Base-by-base conservation (phyloP, 306 rosid genomes). In the Malus orientalis region DNA sequence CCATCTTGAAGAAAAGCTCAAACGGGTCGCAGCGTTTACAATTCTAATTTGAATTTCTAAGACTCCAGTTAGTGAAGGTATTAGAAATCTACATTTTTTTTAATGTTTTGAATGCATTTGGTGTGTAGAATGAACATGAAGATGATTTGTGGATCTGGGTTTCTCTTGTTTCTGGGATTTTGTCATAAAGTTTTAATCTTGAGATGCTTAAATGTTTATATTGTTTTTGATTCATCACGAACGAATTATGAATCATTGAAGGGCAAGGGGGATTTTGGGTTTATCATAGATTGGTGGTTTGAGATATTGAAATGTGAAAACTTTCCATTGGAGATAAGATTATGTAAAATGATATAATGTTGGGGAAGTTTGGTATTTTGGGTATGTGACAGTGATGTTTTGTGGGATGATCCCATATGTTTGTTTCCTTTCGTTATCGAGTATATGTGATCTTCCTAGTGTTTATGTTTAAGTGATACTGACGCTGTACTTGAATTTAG, bases 381-480 rank as follows among this genome's bases (percentile, higher is more conserved):
- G 45, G 55, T 36, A 7, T 55, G 30, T 42, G 75, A 55, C 19
- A 29, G 8, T 67, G 27, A 76, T 23, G 18, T 6, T 10, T 67
- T 53, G 25, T 57, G 62, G 5, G 62, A n/a, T 51, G 75, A 76
- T 42, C 61, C 27, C 23, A 23, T 66, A 14, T 66, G 65, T 61
- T 47, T 49, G 33, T 42, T 12, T 51, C 25, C 4, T 30, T 70
- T 69, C 40, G 29, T 4, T 70, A 11, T 57, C 9, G 29, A 72
- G 55, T 54, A 25, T 62, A 65, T 51, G 33, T 79, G 69, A 65
- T 79, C 60, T 68, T 44, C 25, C 42, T 81, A 16, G 55, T 76
- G 74, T 62, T 61, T 75, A 76, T 66, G 25, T 77, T 81, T 18
- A 30, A 77, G 72, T 61, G 67, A 45, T 74, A 61, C 36, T 65